Evolutionary conservation across 2,329 filamentous ascomycete species (phyloP).

Genomic region (Botrytis fabae): DNA sequence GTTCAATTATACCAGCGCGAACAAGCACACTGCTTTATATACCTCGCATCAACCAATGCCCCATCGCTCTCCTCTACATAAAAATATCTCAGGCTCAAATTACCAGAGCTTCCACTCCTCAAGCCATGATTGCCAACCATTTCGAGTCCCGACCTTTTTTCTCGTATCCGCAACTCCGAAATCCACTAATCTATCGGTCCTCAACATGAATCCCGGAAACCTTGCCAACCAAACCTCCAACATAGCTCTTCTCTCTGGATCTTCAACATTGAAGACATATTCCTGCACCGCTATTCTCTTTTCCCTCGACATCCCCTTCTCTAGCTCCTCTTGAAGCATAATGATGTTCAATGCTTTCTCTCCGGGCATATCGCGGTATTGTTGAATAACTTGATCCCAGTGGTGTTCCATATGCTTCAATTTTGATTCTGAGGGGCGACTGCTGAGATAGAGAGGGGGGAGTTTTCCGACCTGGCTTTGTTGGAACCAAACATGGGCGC

Average conservation of each 20-base stretch:
- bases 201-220: conserved; percentile 15
- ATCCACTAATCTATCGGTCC: conserved; percentile 7
- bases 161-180: not conserved
- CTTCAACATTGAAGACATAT: not conserved
- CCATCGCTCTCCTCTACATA: not conserved
- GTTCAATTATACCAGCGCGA: not conserved
- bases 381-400: conserved; percentile 2
- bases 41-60: not conserved
- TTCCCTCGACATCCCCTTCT: conserved; percentile 14
- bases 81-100: not conserved
- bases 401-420: conserved; percentile 8
- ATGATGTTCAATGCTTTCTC: not conserved
- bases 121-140: conserved; percentile 5
- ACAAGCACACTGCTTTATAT: not conserved
- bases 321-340: conserved; percentile 9
- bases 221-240: conserved; percentile 16
- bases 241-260: conserved; percentile 10
- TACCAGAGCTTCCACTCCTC: conserved; percentile 5
- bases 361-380: not conserved
- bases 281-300: not conserved
- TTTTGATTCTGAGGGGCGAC: not conserved
- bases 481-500: not conserved
- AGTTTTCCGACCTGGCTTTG: conserved; percentile 8
- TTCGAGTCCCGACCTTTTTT: not conserved
- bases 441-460: conserved; percentile 11